Percentiles rank a stretch among this genome's conserved stretches.
Conservation (phyloP, 345 rosid species). For the Leavenworthia alabamica region DNA sequence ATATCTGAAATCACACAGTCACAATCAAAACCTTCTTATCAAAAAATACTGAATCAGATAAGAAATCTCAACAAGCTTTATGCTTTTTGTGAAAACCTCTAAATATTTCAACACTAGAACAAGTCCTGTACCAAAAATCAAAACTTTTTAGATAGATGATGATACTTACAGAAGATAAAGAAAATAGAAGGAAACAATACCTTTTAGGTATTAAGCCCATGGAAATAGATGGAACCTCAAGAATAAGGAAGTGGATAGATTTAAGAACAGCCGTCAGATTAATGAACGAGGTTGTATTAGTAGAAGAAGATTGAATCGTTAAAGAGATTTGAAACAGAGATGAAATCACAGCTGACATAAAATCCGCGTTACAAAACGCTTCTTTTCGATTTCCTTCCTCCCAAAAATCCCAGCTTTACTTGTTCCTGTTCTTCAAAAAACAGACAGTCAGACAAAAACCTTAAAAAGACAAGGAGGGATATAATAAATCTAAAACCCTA, state of each 20-base stretch:
- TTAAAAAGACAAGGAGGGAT: background rate
- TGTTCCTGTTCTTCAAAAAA: constrained; percentile 25
- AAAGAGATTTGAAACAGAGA: constrained; percentile 54
- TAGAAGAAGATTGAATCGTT: constrained; percentile 14
- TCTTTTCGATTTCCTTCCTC: constrained; percentile 1
- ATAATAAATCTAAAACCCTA: constrained; percentile 16
- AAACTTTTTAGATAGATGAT: no score
- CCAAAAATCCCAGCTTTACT: constrained; percentile 1
- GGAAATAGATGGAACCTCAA: constrained; percentile 51
- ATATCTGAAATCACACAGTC: constrained; percentile 3
- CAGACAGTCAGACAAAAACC: constrained; percentile 14
- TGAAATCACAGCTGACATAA: constrained; percentile 70
- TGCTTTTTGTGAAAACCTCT: constrained; percentile 59
- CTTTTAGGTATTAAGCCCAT: constrained; percentile 83
- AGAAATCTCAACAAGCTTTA: no score
- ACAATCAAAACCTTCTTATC: constrained; percentile 12
- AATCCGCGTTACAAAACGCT: constrained; percentile 37
- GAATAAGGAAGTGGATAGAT: constrained; percentile 54
- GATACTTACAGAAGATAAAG: no score
- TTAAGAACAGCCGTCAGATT: constrained; percentile 20
- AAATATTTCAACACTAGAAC: constrained; percentile 62
- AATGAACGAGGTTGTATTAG: constrained; percentile 1
- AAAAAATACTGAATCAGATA: no score
- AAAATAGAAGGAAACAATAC: constrained; percentile 25
- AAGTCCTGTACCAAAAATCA: constrained; percentile 47